Base-by-base conservation (phyloP, 2,329 filamentous ascomycete genomes). In the Chrysosporium keratinophilum region DNA sequence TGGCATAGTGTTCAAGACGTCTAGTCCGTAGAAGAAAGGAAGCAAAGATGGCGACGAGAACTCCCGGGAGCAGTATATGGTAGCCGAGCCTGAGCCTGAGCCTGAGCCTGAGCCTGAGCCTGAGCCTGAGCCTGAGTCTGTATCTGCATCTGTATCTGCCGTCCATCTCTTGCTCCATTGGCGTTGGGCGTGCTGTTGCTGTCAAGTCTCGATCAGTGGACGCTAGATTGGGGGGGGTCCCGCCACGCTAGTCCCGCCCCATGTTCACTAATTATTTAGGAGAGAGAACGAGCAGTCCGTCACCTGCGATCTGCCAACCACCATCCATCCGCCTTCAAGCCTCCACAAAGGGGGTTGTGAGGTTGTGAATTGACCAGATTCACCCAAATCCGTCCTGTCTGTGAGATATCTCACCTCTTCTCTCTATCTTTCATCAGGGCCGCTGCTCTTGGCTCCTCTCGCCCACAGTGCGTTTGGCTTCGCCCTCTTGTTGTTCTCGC, bases 281-380 rank as follows among this genome's bases (percentile, higher is more conserved):
- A 12, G 11, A 34, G 39, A 12, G 4, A 15, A n/a, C 39, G 19
- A 44, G 15, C n/a, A 44, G 20, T 14, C 15, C 17, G 31, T 23
- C 48, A 50, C 42, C 48, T 42, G 23, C 23, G 23, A 28, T 28
- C 23, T 28, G 23, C 48, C 35, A 50, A 41, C 20, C 41, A 28
- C 49, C 41, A 43, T 28, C 48, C 48, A 42, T 28, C 48, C 48
- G 34, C 17, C 33, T 51, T 44, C 10, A 37, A 37, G 19, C 40
- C 40, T 43, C 40, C 49, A 43, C 49, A 44, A 51, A 51, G 49
- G 49, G 48, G 48, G 19, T 50, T 50, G 6, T 9, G 31, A n/a
- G 14, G 5, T 14, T 14, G 37, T 41, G 15, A 49, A 40, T 49
- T 28, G 1, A 50, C 31, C 47, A 33, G 14, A 33, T 34, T 41